These are phyloP conservation scores for Anthostomella pinea DNA, from an alignment of 2,329 filamentous ascomycete species.

Conservation along the genomic window DNA sequence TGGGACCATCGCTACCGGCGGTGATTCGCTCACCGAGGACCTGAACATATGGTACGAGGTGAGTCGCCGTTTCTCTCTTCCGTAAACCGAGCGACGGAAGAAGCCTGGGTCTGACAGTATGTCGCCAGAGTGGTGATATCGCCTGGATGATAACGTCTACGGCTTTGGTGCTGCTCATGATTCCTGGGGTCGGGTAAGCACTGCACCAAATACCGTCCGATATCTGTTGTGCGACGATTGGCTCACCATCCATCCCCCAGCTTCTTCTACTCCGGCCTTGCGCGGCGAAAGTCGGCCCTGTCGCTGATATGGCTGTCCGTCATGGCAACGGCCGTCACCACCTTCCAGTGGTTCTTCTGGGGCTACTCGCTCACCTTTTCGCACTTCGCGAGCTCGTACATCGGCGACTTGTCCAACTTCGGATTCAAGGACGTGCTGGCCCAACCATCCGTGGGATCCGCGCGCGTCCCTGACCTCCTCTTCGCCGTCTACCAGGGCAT, in stretches of 20 bases:
- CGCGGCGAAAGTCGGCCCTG: slow-evolving; percentile 82
- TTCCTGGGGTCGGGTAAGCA: slow-evolving; percentile 75
- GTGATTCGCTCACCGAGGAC: slow-evolving; percentile 64
- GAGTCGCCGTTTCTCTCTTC: slow-evolving; percentile 24
- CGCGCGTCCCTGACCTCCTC: slow-evolving; percentile 74
- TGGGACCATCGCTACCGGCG: slow-evolving; percentile 61
- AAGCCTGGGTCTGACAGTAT: slow-evolving; percentile 10
- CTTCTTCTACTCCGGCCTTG: slow-evolving; percentile 92
- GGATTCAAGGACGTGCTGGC: slow-evolving; percentile 75
- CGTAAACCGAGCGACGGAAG: slow-evolving; percentile 22
- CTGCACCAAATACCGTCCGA: background rate
- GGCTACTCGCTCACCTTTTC: slow-evolving; percentile 82
- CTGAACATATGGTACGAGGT: slow-evolving; percentile 79
- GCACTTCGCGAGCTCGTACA: slow-evolving; percentile 70
- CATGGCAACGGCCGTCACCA: slow-evolving; percentile 79
- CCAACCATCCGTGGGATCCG: slow-evolving; percentile 69
- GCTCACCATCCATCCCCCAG: slow-evolving; percentile 28
- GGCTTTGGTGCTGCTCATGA: slow-evolving; percentile 85
- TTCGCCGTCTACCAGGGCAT: slow-evolving; percentile 87
- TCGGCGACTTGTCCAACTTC: slow-evolving; percentile 77
- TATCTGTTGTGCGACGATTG: background rate
- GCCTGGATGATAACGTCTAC: slow-evolving; percentile 81
- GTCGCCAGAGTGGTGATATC: slow-evolving; percentile 66
- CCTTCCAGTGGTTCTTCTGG: slow-evolving; percentile 96
- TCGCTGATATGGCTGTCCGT: slow-evolving; percentile 88